A percentile compares a stretch with the other conserved stretches of the same genome.
Conservation (phyloP, 768 basidiomycete genomes). For the Myochromella boudieri region DNA sequence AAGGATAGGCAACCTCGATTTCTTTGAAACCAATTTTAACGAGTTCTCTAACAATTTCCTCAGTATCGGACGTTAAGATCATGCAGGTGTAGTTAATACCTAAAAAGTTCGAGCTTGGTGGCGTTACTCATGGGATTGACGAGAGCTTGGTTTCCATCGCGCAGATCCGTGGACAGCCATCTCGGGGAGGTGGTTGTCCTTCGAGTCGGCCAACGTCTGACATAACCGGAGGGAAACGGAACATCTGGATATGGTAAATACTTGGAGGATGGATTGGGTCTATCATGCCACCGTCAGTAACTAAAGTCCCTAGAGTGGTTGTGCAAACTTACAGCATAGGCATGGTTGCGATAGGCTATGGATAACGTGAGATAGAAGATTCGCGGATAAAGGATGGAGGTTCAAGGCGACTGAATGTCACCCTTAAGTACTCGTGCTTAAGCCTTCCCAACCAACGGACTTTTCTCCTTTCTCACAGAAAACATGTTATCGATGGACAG, state of each 20-base stretch:
- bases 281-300: slow-evolving; percentile 23
- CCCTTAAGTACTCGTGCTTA: slow-evolving; percentile 7
- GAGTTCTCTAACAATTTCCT: slow-evolving; percentile 61
- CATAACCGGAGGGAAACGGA: slow-evolving; percentile 42
- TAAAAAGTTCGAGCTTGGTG: slow-evolving; percentile 53
- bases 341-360: slow-evolving; percentile 24
- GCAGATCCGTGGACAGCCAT: slow-evolving; percentile 82
- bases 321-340: slow-evolving; percentile 46
- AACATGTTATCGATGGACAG: neutral
- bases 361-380: neutral
- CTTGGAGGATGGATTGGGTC: slow-evolving; percentile 65
- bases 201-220: slow-evolving; percentile 72
- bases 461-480: slow-evolving; percentile 1
- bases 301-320: neutral
- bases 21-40: slow-evolving; percentile 82
- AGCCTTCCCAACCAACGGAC: neutral
- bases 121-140: slow-evolving; percentile 83
- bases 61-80: slow-evolving; percentile 39
- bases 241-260: slow-evolving; percentile 72
- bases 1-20: slow-evolving; percentile 84
- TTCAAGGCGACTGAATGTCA: neutral
- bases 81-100: slow-evolving; percentile 21
- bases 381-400: neutral
- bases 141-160: slow-evolving; percentile 83
- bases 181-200: slow-evolving; percentile 62